These are phyloP conservation scores for Candida broadrunensis DNA, from an alignment of 805 yeast species.

Conservation along the genomic window DNA sequence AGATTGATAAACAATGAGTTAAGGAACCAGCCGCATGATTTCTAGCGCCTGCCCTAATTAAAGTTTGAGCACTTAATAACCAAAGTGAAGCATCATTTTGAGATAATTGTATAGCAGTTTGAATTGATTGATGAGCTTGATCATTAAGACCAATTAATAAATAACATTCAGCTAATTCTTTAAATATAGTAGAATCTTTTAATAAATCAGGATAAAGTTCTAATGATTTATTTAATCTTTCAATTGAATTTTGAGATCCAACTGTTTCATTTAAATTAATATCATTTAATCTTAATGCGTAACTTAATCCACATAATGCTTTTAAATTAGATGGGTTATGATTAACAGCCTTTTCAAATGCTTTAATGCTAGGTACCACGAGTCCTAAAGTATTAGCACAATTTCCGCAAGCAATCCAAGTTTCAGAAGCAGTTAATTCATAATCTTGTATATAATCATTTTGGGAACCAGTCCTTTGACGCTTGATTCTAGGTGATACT, in stretches of 20 bases:
- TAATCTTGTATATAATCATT: conserved; percentile 7
- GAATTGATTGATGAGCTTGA: conserved; percentile 50
- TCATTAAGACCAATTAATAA: conserved; percentile 44
- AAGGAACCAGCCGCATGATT: conserved; percentile 48
- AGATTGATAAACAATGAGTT: conserved; percentile 39
- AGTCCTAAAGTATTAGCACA: conserved; percentile 44
- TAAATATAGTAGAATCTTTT: conserved; percentile 39
- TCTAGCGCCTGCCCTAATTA: conserved; percentile 41
- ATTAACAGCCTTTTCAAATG: conserved; percentile 41
- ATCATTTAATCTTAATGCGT: conserved; percentile 39
- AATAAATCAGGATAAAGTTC: conserved; percentile 35
- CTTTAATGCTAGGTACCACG: conserved; percentile 36
- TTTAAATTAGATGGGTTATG: conserved; percentile 37
- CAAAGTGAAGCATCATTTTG: conserved; percentile 46
- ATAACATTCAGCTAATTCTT: conserved; percentile 53
- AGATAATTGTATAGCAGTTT: conserved; percentile 35
- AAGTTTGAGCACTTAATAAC: conserved; percentile 48
- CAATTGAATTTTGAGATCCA: conserved; percentile 40
- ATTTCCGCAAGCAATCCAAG: conserved; percentile 47
- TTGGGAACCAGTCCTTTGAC: neutral
- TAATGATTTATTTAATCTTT: conserved; percentile 36
- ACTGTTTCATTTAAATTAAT: conserved; percentile 32
- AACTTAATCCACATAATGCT: conserved; percentile 44
- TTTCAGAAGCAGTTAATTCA: conserved; percentile 28
- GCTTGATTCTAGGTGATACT: neutral